Conservation (phyloP, 768 basidiomycete species). For the Tulasnella sp. region DNA sequence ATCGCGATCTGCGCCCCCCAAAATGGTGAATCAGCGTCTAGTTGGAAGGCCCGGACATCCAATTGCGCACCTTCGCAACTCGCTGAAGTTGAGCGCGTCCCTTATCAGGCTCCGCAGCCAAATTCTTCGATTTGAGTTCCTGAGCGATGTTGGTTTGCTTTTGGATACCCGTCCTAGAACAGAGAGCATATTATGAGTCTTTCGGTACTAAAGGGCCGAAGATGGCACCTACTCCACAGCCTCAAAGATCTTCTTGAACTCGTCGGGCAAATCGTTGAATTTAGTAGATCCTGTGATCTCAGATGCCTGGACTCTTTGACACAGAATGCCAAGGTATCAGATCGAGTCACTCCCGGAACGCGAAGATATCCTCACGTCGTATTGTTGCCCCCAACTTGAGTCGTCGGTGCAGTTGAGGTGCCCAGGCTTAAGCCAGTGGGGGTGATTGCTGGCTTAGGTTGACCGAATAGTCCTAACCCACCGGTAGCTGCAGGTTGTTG, state of each 20-base stretch:
- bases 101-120: slow-evolving; percentile 69
- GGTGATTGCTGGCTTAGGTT: background rate
- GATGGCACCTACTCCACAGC: slow-evolving; percentile 56
- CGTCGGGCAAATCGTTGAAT: slow-evolving; percentile 78
- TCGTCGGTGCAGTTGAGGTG: background rate
- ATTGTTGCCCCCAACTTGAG: background rate
- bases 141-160: slow-evolving; percentile 76
- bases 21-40: background rate
- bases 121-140: slow-evolving; percentile 68
- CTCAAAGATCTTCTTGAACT: slow-evolving; percentile 60
- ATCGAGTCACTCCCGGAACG: too few species aligned
- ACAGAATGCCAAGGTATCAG: background rate
- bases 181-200: background rate
- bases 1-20: background rate
- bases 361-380: background rate
- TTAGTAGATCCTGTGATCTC: slow-evolving; percentile 53
- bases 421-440: background rate
- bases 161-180: slow-evolving; percentile 60
- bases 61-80: slow-evolving; percentile 56
- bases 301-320: background rate
- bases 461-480: slow-evolving; percentile 1
- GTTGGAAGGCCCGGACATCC: background rate
- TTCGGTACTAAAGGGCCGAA: background rate
- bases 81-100: slow-evolving; percentile 63
- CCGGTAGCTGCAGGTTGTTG: background rate